These are phyloP conservation scores for Pyricularia sp. DNA, from an alignment of 2,329 filamentous ascomycete species.

Conservation along the genomic window DNA sequence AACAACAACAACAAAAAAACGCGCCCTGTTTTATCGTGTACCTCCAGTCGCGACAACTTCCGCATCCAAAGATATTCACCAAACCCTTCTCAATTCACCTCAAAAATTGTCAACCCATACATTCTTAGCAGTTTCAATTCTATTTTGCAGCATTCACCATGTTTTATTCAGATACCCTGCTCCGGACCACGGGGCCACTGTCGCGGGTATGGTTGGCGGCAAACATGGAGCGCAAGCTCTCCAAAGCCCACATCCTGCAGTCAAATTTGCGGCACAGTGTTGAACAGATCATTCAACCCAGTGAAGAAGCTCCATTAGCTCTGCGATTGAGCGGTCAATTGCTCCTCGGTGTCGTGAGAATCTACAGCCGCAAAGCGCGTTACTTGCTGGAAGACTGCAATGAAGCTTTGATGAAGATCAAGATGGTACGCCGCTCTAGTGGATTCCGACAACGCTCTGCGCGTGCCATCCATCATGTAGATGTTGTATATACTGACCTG, in stretches of 20 bases:
- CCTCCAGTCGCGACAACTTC: neutral
- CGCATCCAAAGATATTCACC: neutral
- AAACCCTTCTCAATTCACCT: neutral
- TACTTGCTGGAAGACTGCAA: conserved; percentile 97
- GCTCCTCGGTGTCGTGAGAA: conserved; percentile 88
- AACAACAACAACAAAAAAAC: conserved; percentile 1
- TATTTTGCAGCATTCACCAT: conserved; percentile 37
- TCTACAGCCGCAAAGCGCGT: conserved; percentile 94
- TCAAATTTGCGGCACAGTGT: conserved; percentile 94
- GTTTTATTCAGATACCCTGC: conserved; percentile 95
- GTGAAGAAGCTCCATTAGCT: conserved; percentile 80
- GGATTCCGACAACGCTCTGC: neutral
- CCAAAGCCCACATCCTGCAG: conserved; percentile 90
- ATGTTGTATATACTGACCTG: conserved; percentile 3
- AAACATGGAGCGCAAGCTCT: conserved; percentile 96
- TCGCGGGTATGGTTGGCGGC: conserved; percentile 97
- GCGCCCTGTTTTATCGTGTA: neutral
- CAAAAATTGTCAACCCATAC: neutral
- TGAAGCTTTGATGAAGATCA: conserved; percentile 94
- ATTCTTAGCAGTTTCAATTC: neutral
- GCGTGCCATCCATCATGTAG: neutral
- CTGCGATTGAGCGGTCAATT: conserved; percentile 89
- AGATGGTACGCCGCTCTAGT: conserved; percentile 60
- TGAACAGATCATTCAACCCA: conserved; percentile 85
- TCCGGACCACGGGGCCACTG: conserved; percentile 94